phyloP scores from a whole-genome alignment of 1,284 basidiomycete species.

The Boletus smithii region DNA sequence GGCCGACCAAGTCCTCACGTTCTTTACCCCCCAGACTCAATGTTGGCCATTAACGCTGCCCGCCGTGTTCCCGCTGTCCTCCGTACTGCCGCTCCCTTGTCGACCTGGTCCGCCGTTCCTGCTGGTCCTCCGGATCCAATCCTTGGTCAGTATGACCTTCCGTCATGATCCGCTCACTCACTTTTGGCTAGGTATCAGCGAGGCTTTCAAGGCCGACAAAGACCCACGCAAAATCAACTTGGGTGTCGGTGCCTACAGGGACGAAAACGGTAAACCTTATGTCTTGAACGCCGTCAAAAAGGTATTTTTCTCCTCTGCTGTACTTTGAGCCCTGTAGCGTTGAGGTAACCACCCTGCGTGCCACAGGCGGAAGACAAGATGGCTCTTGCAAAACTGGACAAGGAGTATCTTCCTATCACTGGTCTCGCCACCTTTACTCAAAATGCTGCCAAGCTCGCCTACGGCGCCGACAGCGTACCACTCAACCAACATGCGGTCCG shows the following conservation, averaged over 20 bases:
- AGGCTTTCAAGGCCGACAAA: constrained; percentile 94
- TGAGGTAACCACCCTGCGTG: constrained; percentile 9
- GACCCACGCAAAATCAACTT: constrained; percentile 94
- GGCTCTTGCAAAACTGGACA: constrained; percentile 73
- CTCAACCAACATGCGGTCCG: constrained; percentile 75
- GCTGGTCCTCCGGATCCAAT: constrained; percentile 93
- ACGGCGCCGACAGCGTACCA: constrained; percentile 79
- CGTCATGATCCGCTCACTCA: constrained; percentile 4
- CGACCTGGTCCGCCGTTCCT: constrained; percentile 81
- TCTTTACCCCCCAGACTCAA: constrained; percentile 27
- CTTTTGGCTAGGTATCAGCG: constrained; percentile 64
- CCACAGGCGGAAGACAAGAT: constrained; percentile 79
- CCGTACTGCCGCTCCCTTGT: constrained; percentile 46
- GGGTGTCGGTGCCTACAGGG: constrained; percentile 93
- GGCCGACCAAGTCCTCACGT: constrained; percentile 6
- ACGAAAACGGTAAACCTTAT: constrained; percentile 94
- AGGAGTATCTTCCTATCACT: constrained; percentile 98
- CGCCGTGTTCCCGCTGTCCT: constrained; percentile 43
- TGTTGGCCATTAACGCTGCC: constrained; percentile 43
- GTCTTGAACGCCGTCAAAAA: constrained; percentile 88
- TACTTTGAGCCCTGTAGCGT: background rate
- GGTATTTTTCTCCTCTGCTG: constrained; percentile 39
- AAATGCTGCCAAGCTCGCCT: constrained; percentile 89
- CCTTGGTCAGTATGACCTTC: constrained; percentile 56
- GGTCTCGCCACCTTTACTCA: constrained; percentile 87